Base-by-base conservation (phyloP, 352 stramenopile species). In the Phytophthora pini region DNA sequence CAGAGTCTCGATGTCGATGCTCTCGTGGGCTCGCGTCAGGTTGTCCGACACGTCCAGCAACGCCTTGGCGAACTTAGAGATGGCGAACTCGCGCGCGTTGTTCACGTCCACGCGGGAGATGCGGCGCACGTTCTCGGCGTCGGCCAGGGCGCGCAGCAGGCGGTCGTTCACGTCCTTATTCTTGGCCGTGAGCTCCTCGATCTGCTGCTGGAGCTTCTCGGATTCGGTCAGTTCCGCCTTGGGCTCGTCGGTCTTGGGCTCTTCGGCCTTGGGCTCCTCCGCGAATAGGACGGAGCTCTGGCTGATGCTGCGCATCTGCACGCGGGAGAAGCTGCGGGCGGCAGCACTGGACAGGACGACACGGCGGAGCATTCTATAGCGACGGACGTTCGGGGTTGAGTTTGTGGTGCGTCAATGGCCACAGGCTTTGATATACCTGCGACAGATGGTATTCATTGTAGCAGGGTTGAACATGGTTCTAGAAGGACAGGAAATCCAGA, bases 41-140 rank as follows among this genome's bases (percentile, higher is more conserved):
- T 99, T 99, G 84, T 99, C 98, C 46, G 96, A 98, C 22, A 99
- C 96, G 62, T 99, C 97, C 63, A 99, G 80, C 53, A 99, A 74
- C 57, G 79, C 88, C 83, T 99, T 99, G 61, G 97, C 95, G 75
- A 99, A 99, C 62, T 96, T 98, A 55, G 88, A 89, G 61, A 99
- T 98, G 59, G 97, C 94, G 79, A 98, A 99, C 50, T 97, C 88
- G 32, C 87, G 84, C 41, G 94, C 97, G 40, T 96, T 94, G 56
- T 93, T 84, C 34, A 99, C 93, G 76, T 99, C 98, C 7, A 93
- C 70, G 59, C 86, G 73, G 58, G 96, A 97, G 76, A 98, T 98
- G 38, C 90, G 80, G 41, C 97, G 93, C 64, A 98, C 97, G 77
- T 99, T 99, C 80, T 99, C 97, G 63, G 98, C 96, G 77, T 99